A percentile compares a stretch with the other conserved stretches of the same genome.
These are phyloP conservation scores for Nannizziopsis barbatae DNA, from an alignment of 2,329 filamentous ascomycete species.

Conservation along the genomic window DNA sequence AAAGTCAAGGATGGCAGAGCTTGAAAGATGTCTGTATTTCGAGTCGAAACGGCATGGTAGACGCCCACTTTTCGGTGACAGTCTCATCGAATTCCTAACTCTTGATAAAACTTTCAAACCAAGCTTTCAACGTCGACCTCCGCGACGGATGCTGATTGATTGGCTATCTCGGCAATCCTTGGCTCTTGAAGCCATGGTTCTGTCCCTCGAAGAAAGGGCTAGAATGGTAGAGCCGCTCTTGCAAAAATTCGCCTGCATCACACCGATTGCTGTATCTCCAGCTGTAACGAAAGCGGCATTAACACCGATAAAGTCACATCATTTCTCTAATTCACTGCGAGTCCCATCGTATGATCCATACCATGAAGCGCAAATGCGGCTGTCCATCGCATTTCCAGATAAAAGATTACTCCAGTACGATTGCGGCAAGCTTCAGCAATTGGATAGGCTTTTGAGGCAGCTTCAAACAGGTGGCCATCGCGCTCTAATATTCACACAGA, in stretches of 20 bases:
- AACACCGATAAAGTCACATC: slow-evolving; percentile 48
- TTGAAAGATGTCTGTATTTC: slow-evolving; percentile 69
- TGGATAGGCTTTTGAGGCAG: slow-evolving; percentile 74
- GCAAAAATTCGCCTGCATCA: slow-evolving; percentile 83
- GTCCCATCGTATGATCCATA: slow-evolving; percentile 62
- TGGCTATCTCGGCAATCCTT: slow-evolving; percentile 64
- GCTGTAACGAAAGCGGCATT: slow-evolving; percentile 61
- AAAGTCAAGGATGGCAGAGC: slow-evolving; percentile 61
- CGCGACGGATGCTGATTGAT: slow-evolving; percentile 53
- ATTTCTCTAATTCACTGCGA: slow-evolving; percentile 37
- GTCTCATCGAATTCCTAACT: slow-evolving; percentile 63
- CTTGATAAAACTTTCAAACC: slow-evolving; percentile 51
- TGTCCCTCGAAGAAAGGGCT: slow-evolving; percentile 62
- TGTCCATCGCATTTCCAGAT: slow-evolving; percentile 94
- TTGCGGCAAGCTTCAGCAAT: slow-evolving; percentile 85
- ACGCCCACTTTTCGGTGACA: slow-evolving; percentile 68
- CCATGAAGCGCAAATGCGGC: slow-evolving; percentile 82
- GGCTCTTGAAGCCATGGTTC: slow-evolving; percentile 48
- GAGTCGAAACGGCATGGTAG: slow-evolving; percentile 72
- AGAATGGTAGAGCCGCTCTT: slow-evolving; percentile 62
- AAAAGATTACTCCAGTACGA: slow-evolving; percentile 94
- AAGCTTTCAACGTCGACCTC: slow-evolving; percentile 48
- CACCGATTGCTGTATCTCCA: slow-evolving; percentile 72
- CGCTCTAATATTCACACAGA: slow-evolving; percentile 96
- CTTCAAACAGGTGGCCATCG: slow-evolving; percentile 85